Conservation (phyloP, 73 alveolate genomes). For the Durusdinium trenchii region DNA sequence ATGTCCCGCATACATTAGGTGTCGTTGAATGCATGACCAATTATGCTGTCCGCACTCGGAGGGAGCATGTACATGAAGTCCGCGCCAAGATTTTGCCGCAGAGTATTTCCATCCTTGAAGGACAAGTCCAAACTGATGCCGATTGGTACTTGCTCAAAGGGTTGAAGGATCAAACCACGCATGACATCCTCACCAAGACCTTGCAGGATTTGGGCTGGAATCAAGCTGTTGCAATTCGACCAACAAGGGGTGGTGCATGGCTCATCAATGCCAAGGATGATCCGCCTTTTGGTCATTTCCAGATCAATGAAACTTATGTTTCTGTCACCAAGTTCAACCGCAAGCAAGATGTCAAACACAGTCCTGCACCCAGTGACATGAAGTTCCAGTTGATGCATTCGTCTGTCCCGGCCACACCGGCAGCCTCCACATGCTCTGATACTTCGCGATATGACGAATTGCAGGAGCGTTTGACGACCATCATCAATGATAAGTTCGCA, state of each 20-base stretch:
- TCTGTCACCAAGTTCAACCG: too few species aligned
- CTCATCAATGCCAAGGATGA: neutral
- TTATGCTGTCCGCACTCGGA: neutral
- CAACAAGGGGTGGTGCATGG: neutral
- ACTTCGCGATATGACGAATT: too few species aligned
- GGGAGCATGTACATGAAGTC: neutral
- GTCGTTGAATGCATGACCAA: too few species aligned
- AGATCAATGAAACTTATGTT: neutral
- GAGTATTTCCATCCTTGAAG: neutral
- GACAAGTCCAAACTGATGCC: neutral
- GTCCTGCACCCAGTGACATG: too few species aligned
- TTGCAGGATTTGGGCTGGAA: neutral
- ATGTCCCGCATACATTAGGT: neutral
- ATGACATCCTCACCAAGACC: neutral
- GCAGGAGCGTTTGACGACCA: too few species aligned
- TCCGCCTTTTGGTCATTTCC: neutral
- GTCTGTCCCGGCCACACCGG: too few species aligned
- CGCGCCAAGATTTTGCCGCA: neutral
- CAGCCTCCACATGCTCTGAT: too few species aligned
- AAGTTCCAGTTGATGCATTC: too few species aligned
- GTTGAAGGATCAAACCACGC: neutral
- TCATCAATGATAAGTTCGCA: too few species aligned
- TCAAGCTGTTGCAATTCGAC: neutral
- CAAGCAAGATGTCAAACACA: too few species aligned
- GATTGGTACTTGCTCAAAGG: neutral